Base-by-base conservation (phyloP, 768 basidiomycete species). In the Paxillus ammoniavirescens region DNA sequence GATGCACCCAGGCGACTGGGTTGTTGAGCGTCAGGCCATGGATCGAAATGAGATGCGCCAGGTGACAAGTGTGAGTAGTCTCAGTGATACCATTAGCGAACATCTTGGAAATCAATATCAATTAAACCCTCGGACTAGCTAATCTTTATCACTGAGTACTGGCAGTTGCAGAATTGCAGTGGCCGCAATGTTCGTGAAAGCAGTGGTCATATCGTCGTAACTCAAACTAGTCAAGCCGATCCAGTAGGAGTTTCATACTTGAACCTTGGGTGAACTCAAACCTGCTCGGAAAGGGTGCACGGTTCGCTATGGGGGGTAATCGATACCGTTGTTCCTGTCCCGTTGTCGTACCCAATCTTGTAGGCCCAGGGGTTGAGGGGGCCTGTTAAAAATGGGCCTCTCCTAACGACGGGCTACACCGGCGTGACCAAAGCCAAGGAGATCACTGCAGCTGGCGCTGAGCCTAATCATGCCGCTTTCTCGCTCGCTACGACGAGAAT, bases 181-280 rank as follows among this genome's bases (percentile, higher is more conserved):
- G 26, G 26, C 26, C 4, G 26, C 26, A 26, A 26, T 26, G 26
- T 26, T 26, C 5, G 26, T 26, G 5, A 84, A 80, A 0, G 82
- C 75, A 35, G 70, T 61, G 64, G 79, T 75, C 69, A 82, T 82
- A 52, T 80, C 67, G 3, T 72, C 65, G 57, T 71, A 35, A 23
- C 18, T 75, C 55, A 72, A 71, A 5, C 75, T 75, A 53, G 69
- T 72, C 40, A 81, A 69, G 8, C 80, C 77, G 7, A 81, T 73
- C 82, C 81, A 84, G 66, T 82, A 82, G 3, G 80, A 75, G 66
- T 82, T 5, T 17, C 38, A 10, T 10, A 13, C n/a, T 49, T 31
- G 31, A 30, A 8, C n/a, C 6, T 8, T 18, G 5, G n/a, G 15
- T 17, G 5, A 40, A 6, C 2, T 10, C n/a, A 33, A 46, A 8